Evolutionary conservation across 2,329 filamentous ascomycete species (phyloP).

Genomic region (Fusarium sp.): DNA sequence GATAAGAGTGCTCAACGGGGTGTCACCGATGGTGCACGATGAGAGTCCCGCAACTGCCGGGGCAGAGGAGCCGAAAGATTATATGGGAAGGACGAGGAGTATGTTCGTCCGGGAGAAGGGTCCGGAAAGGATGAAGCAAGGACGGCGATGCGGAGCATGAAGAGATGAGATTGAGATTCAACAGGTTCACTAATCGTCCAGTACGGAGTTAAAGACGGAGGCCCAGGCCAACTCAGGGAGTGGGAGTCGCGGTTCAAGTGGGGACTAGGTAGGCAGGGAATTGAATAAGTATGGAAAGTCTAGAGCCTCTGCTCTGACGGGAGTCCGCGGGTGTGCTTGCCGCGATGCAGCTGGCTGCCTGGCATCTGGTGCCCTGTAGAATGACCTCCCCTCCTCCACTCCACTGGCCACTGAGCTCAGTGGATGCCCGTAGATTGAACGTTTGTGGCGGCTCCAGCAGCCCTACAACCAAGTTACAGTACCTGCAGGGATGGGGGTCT

Average conservation of each 20-base stretch:
- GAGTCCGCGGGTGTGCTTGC: constrained; percentile 24
- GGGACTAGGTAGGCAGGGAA: not conserved
- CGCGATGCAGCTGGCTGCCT: constrained; percentile 48
- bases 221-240: constrained; percentile 20
- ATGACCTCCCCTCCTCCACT: not conserved
- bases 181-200: constrained; percentile 6
- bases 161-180: constrained; percentile 32
- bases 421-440: not conserved
- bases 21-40: constrained; percentile 15
- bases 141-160: constrained; percentile 29
- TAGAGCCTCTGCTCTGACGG: constrained; percentile 14
- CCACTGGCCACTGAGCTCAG: no score
- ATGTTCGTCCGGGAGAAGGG: not conserved
- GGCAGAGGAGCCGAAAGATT: constrained; percentile 1
- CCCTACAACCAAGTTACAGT: constrained; percentile 25
- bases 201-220: constrained; percentile 36
- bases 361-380: constrained; percentile 18
- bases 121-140: constrained; percentile 21
- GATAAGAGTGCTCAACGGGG: constrained; percentile 19
- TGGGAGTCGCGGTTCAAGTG: constrained; percentile 16
- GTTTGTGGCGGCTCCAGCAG: constrained; percentile 12
- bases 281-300: constrained; percentile 7
- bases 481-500: constrained; percentile 24
- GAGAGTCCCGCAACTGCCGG: constrained; percentile 34
- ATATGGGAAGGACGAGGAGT: not conserved